Evolutionary conservation across 805 yeast genomes (phyloP).

Genomic region (Nakazawaea laoshanensis): DNA sequence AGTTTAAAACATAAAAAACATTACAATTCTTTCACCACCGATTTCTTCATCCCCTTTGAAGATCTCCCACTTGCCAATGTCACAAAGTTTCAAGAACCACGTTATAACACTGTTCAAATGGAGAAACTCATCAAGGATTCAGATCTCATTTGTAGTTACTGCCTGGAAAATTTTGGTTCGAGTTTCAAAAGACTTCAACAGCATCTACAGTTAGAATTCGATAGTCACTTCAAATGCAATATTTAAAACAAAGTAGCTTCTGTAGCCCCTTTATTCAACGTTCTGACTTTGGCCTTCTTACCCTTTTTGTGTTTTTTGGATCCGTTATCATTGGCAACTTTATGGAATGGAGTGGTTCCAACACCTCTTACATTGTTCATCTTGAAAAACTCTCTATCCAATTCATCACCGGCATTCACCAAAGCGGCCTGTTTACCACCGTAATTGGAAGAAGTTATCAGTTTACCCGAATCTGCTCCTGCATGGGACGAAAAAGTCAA

Average conservation of each 20-base stretch:
- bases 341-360: conserved; percentile 68
- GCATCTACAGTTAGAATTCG: conserved; percentile 31
- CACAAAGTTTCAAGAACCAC: conserved; percentile 23
- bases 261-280: conserved; percentile 1
- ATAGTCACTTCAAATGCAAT: conserved; percentile 1
- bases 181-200: conserved; percentile 32
- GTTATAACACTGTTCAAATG: conserved; percentile 30
- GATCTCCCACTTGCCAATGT: conserved; percentile 33
- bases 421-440: conserved; percentile 82
- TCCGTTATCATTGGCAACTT: conserved; percentile 20
- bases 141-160: conserved; percentile 33
- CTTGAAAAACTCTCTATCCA: conserved; percentile 80
- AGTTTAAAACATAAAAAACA: conserved; percentile 54
- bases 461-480: conserved; percentile 31
- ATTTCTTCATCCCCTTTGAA: conserved; percentile 52
- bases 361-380: conserved; percentile 59
- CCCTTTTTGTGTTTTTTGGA: conserved; percentile 70
- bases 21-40: conserved; percentile 62
- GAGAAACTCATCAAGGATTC: conserved; percentile 22
- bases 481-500: conserved; percentile 78
- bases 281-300: conserved; percentile 40
- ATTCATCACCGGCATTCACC: conserved; percentile 69
- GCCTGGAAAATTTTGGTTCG: conserved; percentile 30
- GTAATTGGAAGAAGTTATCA: conserved; percentile 47
- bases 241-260: conserved; percentile 21